These are phyloP conservation scores for Fusarium sp. DNA, from an alignment of 2,329 filamentous ascomycete species.

Conservation along the genomic window DNA sequence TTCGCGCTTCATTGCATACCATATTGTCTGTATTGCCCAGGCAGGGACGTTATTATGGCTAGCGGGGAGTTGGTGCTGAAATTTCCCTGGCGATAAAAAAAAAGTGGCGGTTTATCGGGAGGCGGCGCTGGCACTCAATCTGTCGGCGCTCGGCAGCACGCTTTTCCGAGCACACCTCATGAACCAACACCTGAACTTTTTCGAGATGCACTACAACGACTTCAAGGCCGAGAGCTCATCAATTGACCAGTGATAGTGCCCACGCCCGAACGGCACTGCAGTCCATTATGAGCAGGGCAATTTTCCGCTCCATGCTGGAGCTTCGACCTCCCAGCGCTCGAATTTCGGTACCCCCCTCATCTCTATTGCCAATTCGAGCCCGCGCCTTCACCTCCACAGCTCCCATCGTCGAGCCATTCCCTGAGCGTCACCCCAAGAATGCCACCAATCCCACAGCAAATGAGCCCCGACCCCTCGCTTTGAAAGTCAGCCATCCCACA, in stretches of 20 bases:
- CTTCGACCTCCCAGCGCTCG: constrained; percentile 59
- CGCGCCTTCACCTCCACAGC: constrained; percentile 53
- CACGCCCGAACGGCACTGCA: constrained; percentile 43
- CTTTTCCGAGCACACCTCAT: constrained; percentile 49
- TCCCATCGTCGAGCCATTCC: constrained; percentile 60
- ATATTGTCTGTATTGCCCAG: constrained; percentile 50
- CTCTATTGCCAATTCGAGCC: constrained; percentile 46
- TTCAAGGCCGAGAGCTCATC: constrained; percentile 34
- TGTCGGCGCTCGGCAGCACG: constrained; percentile 50
- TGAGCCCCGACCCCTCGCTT: constrained; percentile 53
- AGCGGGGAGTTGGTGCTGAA: constrained; percentile 43
- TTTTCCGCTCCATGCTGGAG: constrained; percentile 74
- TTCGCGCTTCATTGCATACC: constrained; percentile 41
- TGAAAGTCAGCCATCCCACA: constrained; percentile 56
- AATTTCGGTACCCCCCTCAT: constrained; percentile 41
- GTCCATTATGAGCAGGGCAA: constrained; percentile 66
- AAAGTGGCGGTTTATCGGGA: constrained; percentile 48
- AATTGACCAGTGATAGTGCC: constrained; percentile 44
- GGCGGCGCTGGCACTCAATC: constrained; percentile 17
- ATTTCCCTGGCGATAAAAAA: constrained; percentile 47
- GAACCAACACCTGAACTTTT: constrained; percentile 45
- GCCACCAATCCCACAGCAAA: constrained; percentile 53
- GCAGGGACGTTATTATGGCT: constrained; percentile 38
- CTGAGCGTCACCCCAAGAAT: constrained; percentile 53
- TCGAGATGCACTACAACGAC: constrained; percentile 35